Conservation (phyloP, 1,284 basidiomycete genomes). For the Sanguinoderma infundibulare region DNA sequence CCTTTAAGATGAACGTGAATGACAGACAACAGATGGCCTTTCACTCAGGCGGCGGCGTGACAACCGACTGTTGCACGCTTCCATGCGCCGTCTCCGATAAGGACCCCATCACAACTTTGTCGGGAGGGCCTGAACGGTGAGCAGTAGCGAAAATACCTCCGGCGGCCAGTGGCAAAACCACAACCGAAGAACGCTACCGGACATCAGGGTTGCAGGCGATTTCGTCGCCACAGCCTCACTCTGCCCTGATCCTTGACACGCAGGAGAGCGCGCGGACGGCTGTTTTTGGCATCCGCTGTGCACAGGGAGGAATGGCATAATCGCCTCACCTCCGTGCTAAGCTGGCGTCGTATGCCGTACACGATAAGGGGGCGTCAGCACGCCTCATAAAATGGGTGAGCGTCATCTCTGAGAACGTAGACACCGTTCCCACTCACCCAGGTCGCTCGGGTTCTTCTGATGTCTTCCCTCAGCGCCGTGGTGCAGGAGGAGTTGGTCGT, state of each 20-base stretch:
- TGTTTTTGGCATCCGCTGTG: background rate
- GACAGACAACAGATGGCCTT: too few relatives aligned
- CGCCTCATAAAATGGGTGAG: background rate
- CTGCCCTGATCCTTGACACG: background rate
- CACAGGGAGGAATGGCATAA: constrained; percentile 23
- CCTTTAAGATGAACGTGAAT: too few relatives aligned
- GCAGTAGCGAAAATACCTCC: constrained; percentile 28
- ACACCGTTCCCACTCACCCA: background rate
- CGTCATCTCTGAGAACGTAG: background rate
- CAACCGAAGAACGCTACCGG: background rate
- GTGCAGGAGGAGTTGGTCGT: background rate
- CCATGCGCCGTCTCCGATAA: background rate
- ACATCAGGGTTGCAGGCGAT: background rate
- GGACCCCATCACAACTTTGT: background rate
- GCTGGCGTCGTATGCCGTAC: constrained; percentile 3
- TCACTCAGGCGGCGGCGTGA: background rate
- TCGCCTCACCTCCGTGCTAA: constrained; percentile 15
- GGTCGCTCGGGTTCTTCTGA: background rate
- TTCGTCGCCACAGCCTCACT: too few relatives aligned
- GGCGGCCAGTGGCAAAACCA: background rate
- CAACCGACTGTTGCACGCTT: background rate
- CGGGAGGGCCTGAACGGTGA: background rate
- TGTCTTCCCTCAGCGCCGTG: background rate
- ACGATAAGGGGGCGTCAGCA: constrained; percentile 3
- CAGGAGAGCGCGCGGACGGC: background rate